These are phyloP conservation scores for Nemania serpens DNA, from an alignment of 2,329 filamentous ascomycete species.

Conservation along the genomic window DNA sequence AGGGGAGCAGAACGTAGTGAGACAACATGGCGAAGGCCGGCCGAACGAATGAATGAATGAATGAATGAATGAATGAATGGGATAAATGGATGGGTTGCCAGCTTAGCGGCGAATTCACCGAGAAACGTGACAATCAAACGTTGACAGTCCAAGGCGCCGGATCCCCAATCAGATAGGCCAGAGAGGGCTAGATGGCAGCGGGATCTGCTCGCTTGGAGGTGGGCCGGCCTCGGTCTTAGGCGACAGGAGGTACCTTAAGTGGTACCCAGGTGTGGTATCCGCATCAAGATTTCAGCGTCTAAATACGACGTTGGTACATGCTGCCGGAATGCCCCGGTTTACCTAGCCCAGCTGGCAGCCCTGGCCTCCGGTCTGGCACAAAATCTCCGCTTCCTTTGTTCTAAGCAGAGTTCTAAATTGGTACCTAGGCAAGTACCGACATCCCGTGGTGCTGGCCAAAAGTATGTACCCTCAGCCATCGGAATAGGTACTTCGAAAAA, in stretches of 20 bases:
- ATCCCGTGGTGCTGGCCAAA: no score
- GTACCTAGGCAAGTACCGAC: no score
- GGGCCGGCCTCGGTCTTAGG: slow-evolving; percentile 6
- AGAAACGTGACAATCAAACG: not conserved
- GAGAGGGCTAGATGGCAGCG: not conserved
- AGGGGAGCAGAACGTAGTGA: slow-evolving; percentile 1
- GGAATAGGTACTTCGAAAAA: not conserved
- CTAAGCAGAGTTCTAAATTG: no score
- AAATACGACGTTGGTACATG: no score
- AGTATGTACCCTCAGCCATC: no score
- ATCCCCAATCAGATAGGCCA: slow-evolving; percentile 9
- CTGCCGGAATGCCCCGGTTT: no score
- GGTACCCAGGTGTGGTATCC: no score
- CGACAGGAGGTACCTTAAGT: no score
- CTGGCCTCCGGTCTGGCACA: slow-evolving; percentile 10
- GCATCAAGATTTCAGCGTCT: no score
- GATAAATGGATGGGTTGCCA: no score
- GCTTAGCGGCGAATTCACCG: not conserved
- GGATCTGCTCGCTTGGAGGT: slow-evolving; percentile 16
- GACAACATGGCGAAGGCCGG: slow-evolving; percentile 4
- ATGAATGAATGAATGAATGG: no score
- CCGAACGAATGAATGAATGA: no score
- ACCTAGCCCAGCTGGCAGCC: not conserved
- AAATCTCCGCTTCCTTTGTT: not conserved
- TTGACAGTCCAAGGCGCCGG: not conserved